Evolutionary conservation across 305 asterid species (phyloP).

Genomic region (Fraxinus baroniana): DNA sequence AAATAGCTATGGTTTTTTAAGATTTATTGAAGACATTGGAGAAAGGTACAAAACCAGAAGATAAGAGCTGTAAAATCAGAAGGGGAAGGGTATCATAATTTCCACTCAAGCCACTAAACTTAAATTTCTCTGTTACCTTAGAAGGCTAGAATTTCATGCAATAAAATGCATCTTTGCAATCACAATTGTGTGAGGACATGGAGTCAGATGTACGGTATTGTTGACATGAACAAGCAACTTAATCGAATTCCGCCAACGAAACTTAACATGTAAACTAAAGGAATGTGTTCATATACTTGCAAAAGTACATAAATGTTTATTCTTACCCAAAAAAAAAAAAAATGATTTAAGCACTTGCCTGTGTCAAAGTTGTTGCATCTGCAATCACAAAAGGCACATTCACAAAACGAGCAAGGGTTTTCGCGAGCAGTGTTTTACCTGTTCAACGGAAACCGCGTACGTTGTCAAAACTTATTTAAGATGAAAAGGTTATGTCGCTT

Average conservation of each 20-base stretch:
- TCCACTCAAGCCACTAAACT: neutral
- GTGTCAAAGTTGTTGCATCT: conserved; percentile 92
- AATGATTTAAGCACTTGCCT: conserved; percentile 44
- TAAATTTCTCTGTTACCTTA: neutral
- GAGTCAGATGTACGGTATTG: neutral
- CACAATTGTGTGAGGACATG: neutral
- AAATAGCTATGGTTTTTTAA: conserved; percentile 27
- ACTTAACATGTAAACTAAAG: neutral
- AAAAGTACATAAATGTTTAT: neutral
- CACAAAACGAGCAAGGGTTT: conserved; percentile 93
- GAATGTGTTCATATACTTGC: conserved; percentile 1
- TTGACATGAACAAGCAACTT: neutral
- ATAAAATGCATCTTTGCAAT: neutral
- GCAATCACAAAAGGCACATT: conserved; percentile 97
- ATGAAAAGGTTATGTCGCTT: conserved; percentile 26
- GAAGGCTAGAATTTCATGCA: neutral
- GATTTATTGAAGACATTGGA: conserved; percentile 18
- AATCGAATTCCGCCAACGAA: conserved; percentile 2
- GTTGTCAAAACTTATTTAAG: conserved; percentile 25
- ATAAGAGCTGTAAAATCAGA: neutral
- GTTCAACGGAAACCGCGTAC: conserved; percentile 33
- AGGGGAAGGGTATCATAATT: neutral
- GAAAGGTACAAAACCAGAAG: conserved; percentile 5
- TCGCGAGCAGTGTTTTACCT: conserved; percentile 98
- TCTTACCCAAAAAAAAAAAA: neutral